Percentiles rank a stretch among this genome's conserved stretches.
Conservation (phyloP, 2,329 filamentous ascomycete species). For the Polytolypa hystricis region DNA sequence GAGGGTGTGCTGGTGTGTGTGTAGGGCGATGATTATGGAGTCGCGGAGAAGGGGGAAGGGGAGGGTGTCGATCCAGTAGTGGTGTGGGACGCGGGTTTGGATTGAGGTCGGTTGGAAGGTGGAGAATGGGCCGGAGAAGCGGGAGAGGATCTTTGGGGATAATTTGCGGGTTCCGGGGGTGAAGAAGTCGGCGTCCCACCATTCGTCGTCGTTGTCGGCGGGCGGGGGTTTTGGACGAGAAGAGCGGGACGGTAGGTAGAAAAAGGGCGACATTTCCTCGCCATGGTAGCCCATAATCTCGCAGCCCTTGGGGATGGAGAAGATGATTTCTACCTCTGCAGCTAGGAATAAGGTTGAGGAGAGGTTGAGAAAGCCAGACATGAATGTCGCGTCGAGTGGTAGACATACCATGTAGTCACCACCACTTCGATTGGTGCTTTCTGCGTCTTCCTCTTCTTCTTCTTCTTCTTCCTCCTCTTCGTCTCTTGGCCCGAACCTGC, state of each 20-base stretch:
- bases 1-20: neutral
- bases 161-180: neutral
- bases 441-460: no score
- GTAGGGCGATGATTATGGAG: neutral
- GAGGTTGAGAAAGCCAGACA: neutral
- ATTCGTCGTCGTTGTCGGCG: no score
- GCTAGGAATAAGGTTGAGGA: slow-evolving; percentile 1
- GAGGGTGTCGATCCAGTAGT: slow-evolving; percentile 2
- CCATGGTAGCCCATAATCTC: slow-evolving; percentile 2
- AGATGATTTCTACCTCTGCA: slow-evolving; percentile 1
- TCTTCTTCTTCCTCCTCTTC: no score
- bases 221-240: neutral
- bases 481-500: no score
- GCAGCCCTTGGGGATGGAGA: slow-evolving; percentile 2
- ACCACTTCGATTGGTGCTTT: no score
- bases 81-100: slow-evolving; percentile 1
- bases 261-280: slow-evolving; percentile 5
- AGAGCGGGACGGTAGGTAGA: slow-evolving; percentile 4
- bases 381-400: slow-evolving; percentile 1
- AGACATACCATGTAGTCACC: no score
- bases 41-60: slow-evolving; percentile 2
- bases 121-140: neutral
- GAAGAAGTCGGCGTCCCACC: slow-evolving; percentile 4
- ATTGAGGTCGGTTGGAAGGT: slow-evolving; percentile 1
- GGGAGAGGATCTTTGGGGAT: slow-evolving; percentile 2